phyloP scores from a whole-genome alignment of 805 yeast genomes.

The Starmerella vitae region DNA sequence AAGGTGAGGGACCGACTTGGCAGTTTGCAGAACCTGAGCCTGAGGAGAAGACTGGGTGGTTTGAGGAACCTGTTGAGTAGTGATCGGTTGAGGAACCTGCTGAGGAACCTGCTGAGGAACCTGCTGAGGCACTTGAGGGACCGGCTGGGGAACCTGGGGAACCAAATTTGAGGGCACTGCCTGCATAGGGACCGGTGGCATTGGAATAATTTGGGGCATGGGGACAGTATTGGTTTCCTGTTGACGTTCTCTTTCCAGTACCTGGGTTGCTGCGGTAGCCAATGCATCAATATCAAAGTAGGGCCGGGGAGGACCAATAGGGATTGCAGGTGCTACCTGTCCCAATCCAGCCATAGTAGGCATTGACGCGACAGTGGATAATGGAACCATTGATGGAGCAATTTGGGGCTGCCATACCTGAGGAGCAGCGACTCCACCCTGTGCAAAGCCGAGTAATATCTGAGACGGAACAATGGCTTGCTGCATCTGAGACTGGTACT shows the following conservation, averaged over 20 bases:
- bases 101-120: slow-evolving; percentile 6
- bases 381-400: background rate
- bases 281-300: slow-evolving; percentile 31
- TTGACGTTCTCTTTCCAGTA: slow-evolving; percentile 29
- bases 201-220: slow-evolving; percentile 5
- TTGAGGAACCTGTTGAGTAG: no score
- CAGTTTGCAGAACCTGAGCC: no score
- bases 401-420: background rate
- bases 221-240: slow-evolving; percentile 11
- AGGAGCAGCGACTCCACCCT: background rate
- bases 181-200: background rate
- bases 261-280: slow-evolving; percentile 35
- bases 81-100: slow-evolving; percentile 1
- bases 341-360: slow-evolving; percentile 4
- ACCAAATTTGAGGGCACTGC: slow-evolving; percentile 2
- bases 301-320: no score
- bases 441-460: slow-evolving; percentile 5
- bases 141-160: slow-evolving; percentile 6
- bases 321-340: no score
- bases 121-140: slow-evolving; percentile 8
- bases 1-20: no score
- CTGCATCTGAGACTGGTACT: no score
- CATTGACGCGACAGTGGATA: slow-evolving; percentile 5
- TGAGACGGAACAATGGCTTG: slow-evolving; percentile 1
- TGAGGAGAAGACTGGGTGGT: no score